A percentile compares a stretch with the other conserved stretches of the same genome.
Evolutionary conservation across 1,284 basidiomycete species (phyloP).

Genomic region (Macrocystidia cucumis): DNA sequence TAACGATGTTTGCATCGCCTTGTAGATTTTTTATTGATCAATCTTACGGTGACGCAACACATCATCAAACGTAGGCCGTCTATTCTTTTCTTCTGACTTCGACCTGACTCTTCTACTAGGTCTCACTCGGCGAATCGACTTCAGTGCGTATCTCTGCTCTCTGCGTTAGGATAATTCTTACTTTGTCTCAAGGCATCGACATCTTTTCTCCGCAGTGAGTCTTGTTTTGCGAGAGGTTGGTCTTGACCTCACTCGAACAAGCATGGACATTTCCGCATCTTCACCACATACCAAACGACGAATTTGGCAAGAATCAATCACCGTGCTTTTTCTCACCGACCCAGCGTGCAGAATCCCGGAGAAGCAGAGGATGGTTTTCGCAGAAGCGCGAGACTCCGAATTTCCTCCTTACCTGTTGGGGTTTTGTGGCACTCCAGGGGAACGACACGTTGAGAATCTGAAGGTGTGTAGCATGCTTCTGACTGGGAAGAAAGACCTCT

Average conservation of each 20-base stretch:
- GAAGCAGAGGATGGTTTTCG: conserved; percentile 52
- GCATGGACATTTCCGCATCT: conserved; percentile 53
- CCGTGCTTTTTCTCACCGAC: conserved; percentile 58
- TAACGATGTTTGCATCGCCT: too few relatives aligned
- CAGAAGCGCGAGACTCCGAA: conserved; percentile 46
- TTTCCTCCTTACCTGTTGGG: conserved; percentile 70
- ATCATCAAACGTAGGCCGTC: conserved; percentile 46
- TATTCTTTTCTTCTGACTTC: conserved; percentile 7
- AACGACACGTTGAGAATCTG: conserved; percentile 75
- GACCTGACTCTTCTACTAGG: conserved; percentile 28
- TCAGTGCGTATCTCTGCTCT: conserved; percentile 40
- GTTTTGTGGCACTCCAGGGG: conserved; percentile 63
- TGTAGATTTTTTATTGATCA: conserved; percentile 62
- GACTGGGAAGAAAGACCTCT: neutral
- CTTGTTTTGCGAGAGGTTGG: conserved; percentile 1
- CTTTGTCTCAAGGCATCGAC: conserved; percentile 47
- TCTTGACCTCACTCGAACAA: conserved; percentile 15
- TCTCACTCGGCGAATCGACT: conserved; percentile 61
- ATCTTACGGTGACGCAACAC: conserved; percentile 39
- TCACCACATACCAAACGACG: conserved; percentile 63
- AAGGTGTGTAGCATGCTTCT: conserved; percentile 38
- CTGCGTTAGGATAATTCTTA: conserved; percentile 19
- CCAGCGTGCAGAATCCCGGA: conserved; percentile 56
- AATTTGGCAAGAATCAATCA: conserved; percentile 80
- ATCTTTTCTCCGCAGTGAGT: conserved; percentile 67